Evolutionary conservation across 192 early-diverging fungal genomes (phyloP).

Genomic region (Backusella circina): DNA sequence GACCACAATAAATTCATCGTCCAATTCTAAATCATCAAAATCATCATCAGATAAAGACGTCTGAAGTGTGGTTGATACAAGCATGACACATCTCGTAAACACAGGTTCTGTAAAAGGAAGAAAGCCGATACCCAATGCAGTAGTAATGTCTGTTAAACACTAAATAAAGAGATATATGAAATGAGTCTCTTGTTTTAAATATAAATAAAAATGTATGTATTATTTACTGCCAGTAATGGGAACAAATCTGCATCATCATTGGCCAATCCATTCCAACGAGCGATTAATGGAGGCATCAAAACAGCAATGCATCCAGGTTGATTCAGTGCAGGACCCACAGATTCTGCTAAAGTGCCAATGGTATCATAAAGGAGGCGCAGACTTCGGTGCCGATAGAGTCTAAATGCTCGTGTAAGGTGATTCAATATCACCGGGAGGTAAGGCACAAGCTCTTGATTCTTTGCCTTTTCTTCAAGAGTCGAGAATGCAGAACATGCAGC

Average conservation of each 20-base stretch:
- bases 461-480: slow-evolving; percentile 91
- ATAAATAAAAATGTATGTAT: neutral
- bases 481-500: slow-evolving; percentile 95
- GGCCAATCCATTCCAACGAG: slow-evolving; percentile 76
- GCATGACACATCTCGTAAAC: slow-evolving; percentile 84
- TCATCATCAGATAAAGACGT: slow-evolving; percentile 46
- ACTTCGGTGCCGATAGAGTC: slow-evolving; percentile 91
- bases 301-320: slow-evolving; percentile 73
- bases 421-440: slow-evolving; percentile 85
- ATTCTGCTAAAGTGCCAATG: slow-evolving; percentile 92
- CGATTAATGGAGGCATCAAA: slow-evolving; percentile 85
- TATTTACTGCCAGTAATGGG: slow-evolving; percentile 78
- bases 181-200: neutral
- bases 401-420: slow-evolving; percentile 76
- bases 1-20: slow-evolving; percentile 94
- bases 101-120: slow-evolving; percentile 80
- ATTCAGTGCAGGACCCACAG: slow-evolving; percentile 78
- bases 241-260: slow-evolving; percentile 91
- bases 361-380: slow-evolving; percentile 94
- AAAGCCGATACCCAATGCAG: slow-evolving; percentile 86
- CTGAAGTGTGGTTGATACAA: slow-evolving; percentile 75
- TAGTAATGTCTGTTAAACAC: slow-evolving; percentile 49
- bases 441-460: slow-evolving; percentile 67
- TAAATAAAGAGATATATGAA: neutral
- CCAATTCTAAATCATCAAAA: slow-evolving; percentile 49